phyloP scores from a whole-genome alignment of 257 asterid genomes.

The Nicotiana tabacum region DNA sequence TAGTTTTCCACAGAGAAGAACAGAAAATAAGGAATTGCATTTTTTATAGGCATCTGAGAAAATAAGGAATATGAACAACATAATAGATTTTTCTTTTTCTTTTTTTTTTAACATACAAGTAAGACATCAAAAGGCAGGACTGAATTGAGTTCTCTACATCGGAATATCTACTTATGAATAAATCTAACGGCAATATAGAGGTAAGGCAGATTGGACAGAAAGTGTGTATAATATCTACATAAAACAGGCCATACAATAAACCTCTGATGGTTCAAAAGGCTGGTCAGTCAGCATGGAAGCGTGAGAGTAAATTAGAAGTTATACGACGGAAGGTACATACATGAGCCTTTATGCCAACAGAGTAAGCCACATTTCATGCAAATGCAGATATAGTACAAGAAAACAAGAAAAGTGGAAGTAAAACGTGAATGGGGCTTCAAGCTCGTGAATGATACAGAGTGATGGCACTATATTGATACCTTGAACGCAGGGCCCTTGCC shows the following conservation, averaged over 20 bases:
- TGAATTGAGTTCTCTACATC: not conserved
- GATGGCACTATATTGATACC: constrained; percentile 32
- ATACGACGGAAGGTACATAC: not conserved
- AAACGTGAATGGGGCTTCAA: not conserved
- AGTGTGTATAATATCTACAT: not conserved
- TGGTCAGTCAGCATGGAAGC: not conserved
- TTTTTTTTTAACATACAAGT: not conserved
- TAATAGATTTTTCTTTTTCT: too few species aligned
- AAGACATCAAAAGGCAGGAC: not conserved
- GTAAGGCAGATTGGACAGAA: constrained; percentile 1
- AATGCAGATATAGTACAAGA: not conserved
- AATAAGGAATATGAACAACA: not conserved
- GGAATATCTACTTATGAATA: not conserved
- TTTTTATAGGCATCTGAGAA: not conserved
- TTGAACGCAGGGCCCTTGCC: constrained; percentile 37
- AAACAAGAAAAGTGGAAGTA: not conserved
- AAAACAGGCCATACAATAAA: not conserved
- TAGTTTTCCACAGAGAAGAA: not conserved
- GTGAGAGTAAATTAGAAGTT: not conserved
- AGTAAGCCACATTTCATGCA: not conserved
- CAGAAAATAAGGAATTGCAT: not conserved
- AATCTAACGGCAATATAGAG: not conserved
- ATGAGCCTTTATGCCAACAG: not conserved
- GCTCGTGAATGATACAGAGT: not conserved
- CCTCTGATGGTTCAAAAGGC: not conserved